phyloP scores from a whole-genome alignment of 768 basidiomycete species.

The Phanerodontia chrysosporium region DNA sequence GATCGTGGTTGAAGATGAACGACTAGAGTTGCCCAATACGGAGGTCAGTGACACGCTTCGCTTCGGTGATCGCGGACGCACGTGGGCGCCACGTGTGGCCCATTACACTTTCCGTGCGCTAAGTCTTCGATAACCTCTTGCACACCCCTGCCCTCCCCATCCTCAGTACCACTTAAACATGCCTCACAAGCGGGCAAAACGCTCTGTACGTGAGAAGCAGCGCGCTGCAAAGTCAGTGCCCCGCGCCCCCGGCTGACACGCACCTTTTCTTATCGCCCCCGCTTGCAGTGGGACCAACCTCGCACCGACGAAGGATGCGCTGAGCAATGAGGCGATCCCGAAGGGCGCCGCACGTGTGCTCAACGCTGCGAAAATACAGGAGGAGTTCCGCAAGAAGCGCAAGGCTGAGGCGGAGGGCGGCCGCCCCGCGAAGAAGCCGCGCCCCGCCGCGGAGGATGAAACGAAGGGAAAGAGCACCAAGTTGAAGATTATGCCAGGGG shows the following conservation, averaged over 20 bases:
- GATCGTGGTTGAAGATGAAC: background rate
- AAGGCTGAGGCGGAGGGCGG: slow-evolving; percentile 21
- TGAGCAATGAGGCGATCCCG: slow-evolving; percentile 57
- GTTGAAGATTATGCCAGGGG: slow-evolving; percentile 60
- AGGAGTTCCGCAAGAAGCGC: slow-evolving; percentile 48
- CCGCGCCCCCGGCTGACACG: background rate
- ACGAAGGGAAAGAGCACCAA: slow-evolving; percentile 8
- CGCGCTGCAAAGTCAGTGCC: slow-evolving; percentile 24
- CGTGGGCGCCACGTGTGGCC: background rate
- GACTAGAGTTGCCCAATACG: background rate
- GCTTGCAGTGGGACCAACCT: slow-evolving; percentile 21
- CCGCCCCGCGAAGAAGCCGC: slow-evolving; percentile 27
- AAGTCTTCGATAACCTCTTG: too few relatives aligned
- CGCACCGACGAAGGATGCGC: slow-evolving; percentile 15
- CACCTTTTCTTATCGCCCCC: background rate
- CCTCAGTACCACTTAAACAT: slow-evolving; percentile 11
- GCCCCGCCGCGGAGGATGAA: slow-evolving; percentile 4
- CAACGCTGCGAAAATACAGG: slow-evolving; percentile 55
- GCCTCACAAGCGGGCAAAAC: slow-evolving; percentile 34
- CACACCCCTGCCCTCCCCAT: too few relatives aligned
- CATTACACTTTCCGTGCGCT: too few relatives aligned
- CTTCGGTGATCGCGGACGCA: background rate
- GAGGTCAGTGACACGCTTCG: background rate
- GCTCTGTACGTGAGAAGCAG: slow-evolving; percentile 26
- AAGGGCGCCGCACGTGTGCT: slow-evolving; percentile 65